A percentile compares a stretch with the other conserved stretches of the same genome.
Conservation (phyloP, 106 monocot species). For the Dendrobium catenatum region DNA sequence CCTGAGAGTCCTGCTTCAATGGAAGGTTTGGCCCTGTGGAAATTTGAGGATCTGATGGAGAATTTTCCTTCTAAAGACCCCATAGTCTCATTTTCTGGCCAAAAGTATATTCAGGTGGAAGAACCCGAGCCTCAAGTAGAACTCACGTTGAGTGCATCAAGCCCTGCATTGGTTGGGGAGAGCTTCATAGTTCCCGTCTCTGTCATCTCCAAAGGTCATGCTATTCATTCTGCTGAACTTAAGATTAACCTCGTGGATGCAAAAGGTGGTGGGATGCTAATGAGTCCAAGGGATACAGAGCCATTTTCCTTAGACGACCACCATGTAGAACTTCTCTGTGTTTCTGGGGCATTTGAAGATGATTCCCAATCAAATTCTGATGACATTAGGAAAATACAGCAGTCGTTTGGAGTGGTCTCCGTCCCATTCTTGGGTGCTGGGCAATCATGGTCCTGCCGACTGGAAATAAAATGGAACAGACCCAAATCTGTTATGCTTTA, state of each 20-base stretch:
- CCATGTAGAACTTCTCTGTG: constrained; percentile 82
- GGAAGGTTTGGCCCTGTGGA: constrained; percentile 70
- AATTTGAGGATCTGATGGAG: constrained; percentile 63
- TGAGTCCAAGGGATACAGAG: constrained; percentile 81
- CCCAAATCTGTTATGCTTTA: constrained; percentile 88
- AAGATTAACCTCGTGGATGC: constrained; percentile 98
- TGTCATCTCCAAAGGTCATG: constrained; percentile 55
- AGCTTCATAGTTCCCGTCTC: constrained; percentile 56
- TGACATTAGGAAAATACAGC: constrained; percentile 65
- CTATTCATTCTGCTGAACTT: constrained; percentile 69
- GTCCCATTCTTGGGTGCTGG: constrained; percentile 49
- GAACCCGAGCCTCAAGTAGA: constrained; percentile 87
- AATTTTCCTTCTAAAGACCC: constrained; percentile 59
- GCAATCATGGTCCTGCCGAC: constrained; percentile 73
- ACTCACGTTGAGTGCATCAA: constrained; percentile 47
- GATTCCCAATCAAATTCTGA: constrained; percentile 32
- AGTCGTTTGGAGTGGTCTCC: constrained; percentile 89
- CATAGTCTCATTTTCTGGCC: constrained; percentile 57
- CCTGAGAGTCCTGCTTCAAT: constrained; percentile 85
- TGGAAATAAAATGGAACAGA: constrained; percentile 81
- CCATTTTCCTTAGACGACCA: constrained; percentile 43
- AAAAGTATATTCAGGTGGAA: constrained; percentile 79
- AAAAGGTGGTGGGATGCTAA: constrained; percentile 73
- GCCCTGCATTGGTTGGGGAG: constrained; percentile 90
- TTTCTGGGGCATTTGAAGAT: constrained; percentile 45